Base-by-base conservation (phyloP, 176 grass and related monocot species). In the Echinochloa phyllopogon region DNA sequence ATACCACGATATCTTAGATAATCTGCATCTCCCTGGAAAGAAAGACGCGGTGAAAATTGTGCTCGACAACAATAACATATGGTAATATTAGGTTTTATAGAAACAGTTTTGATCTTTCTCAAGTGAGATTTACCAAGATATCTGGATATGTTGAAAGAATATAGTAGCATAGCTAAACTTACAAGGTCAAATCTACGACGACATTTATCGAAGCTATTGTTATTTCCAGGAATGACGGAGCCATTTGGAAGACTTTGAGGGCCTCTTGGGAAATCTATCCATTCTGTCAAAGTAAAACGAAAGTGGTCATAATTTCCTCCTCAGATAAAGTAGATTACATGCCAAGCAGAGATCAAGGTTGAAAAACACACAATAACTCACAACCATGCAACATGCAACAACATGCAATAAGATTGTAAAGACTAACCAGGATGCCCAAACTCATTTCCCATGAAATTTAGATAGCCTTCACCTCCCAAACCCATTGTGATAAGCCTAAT, bases 401-500 rank as follows among this genome's bases (percentile, higher is more conserved):
- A 58, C 38, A 81, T 62, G 41, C 24, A 86, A 88, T 82, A 77
- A 90, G 83, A 63, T 78, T 86, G 80, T 87, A 87, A 90, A 93
- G 80, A 90, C 96, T 92, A 83, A 96, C 96, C 96, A 74, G 97
- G 97, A 94, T 99, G 97, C 43, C 97, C 97, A 82, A 99, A 99
- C 84, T 99, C 97, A 88, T 99, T 99, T 77, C 97, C 96, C 94
- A 99, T 99, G 69, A 96, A 99, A 73, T 99, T 99, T 74, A 99
- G 92, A 89, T 99, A 99, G 23, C 97, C 97, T 86, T 99, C 91
- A 21, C 97, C 97, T 78, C 97, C 97, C 87, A 99, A 89, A 74
- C 88, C 67, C 97, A 99, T 99, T 50, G 97, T 99, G 74, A 99
- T 12, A 72, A 99, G 94, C 82, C 97, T 94, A 83, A 99, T 96